A percentile compares a stretch with the other conserved stretches of the same genome.
Conservation (phyloP, 208 protist genomes). For the Angomonas deanei region DNA sequence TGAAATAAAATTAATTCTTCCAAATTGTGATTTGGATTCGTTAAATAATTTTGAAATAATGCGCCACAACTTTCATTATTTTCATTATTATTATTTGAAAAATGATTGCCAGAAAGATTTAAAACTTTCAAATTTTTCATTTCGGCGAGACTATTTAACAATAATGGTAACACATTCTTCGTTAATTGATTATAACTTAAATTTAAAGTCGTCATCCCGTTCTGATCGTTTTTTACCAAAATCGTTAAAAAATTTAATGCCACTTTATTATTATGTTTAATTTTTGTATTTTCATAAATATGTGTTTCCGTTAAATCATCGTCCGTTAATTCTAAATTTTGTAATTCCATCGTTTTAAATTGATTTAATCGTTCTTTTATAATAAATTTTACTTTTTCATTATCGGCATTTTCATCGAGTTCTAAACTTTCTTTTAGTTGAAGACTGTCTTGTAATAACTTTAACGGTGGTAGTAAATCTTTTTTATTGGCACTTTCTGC, state of each 20-base stretch:
- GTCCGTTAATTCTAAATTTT: too few relatives aligned
- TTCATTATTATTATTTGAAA: neutral
- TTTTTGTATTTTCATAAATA: neutral
- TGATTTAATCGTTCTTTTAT: too few relatives aligned
- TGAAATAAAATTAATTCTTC: neutral
- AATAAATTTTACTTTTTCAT: too few relatives aligned
- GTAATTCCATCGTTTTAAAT: too few relatives aligned
- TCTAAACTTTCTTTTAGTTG: too few relatives aligned
- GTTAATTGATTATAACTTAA: neutral
- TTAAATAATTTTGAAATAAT: neutral
- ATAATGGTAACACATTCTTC: neutral
- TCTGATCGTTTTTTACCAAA: neutral
- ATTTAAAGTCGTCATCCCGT: neutral
- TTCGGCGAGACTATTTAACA: neutral
- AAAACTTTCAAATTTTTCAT: neutral
- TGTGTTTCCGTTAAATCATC: too few relatives aligned
- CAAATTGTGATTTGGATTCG: neutral
- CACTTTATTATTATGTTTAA: neutral
- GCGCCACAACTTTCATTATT: too few relatives aligned
- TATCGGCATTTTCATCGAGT: too few relatives aligned
- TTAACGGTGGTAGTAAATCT: too few relatives aligned
- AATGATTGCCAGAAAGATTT: neutral
- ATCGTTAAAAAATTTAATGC: neutral
- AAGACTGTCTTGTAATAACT: too few relatives aligned
- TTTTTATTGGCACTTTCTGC: too few relatives aligned